phyloP scores from a whole-genome alignment of 129 eudicot species.

The Tanacetum coccineum region DNA sequence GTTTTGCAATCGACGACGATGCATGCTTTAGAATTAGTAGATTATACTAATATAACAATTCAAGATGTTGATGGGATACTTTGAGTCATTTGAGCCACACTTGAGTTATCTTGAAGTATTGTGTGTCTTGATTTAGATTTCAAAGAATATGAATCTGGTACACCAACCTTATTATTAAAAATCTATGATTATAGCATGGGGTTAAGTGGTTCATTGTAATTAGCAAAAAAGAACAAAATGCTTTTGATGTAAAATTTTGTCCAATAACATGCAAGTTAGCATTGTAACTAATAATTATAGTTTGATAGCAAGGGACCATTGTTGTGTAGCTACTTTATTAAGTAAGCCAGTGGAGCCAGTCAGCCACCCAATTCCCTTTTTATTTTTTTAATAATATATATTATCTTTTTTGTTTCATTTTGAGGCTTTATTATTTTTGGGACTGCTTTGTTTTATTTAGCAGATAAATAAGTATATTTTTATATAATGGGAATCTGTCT shows the following conservation, averaged over 20 bases:
- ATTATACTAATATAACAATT: no score
- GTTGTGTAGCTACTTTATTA: conserved; percentile 24
- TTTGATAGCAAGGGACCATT: conserved; percentile 27
- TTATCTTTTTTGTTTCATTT: conserved; percentile 1
- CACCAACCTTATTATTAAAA: background rate
- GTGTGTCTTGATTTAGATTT: background rate
- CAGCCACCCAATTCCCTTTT: conserved; percentile 4
- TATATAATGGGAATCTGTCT: conserved; percentile 14
- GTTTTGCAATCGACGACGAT: no score
- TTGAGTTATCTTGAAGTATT: background rate
- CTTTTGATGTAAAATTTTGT: conserved; percentile 15
- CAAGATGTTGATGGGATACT: no score
- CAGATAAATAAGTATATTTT: background rate
- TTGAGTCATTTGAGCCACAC: background rate
- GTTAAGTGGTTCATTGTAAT: conserved; percentile 19
- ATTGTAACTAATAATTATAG: conserved; percentile 13
- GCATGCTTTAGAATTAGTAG: no score
- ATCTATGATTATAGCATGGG: background rate
- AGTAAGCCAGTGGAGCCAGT: conserved; percentile 23
- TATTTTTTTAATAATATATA: background rate
- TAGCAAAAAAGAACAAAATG: conserved; percentile 17
- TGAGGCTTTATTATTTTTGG: conserved; percentile 4
- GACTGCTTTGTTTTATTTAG: conserved; percentile 2
- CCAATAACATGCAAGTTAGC: conserved; percentile 20
- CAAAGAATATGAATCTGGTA: conserved; percentile 10